Base-by-base conservation (phyloP, 495 filamentous ascomycete species). In the Lepidopterella palustris region DNA sequence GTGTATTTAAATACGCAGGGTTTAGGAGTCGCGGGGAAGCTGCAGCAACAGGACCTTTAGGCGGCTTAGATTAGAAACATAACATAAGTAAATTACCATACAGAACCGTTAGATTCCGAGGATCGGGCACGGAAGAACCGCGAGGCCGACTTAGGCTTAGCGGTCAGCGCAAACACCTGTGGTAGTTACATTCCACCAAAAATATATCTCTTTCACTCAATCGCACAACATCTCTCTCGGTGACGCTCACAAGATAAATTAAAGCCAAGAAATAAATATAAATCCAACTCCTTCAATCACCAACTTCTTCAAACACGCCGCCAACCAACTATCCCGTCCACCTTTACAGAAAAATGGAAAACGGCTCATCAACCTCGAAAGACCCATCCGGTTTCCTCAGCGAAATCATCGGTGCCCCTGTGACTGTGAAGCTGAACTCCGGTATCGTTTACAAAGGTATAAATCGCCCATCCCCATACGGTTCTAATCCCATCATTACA, bases 371-470 rank as follows among this genome's bases (percentile, higher is more conserved):
- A 23, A 87, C 91, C 68, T 85, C 87, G 35, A 90, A 86, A 69
- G 93, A 98, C 69, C 93, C 93, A 0, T 95, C 91, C 0, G 81
- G 84, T 52, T 98, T 97, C 70, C 78, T 98, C 45, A 82, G 84
- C 70, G 89, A 96, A 70, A 95, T 97, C 70, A 93, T 95, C 69
- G 90, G 92, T 24, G 86, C 87, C 28, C 83, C 87, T 18, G 95
- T 98, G 54, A 95, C 87, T 0, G 92, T 98, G 51, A 97, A 97
- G 72, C 79, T 98, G 49, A 97, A 98, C 65, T 95, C 89, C 10
- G 95, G 93, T 6, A 88, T 96, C 53, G 86, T 96, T 50, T 98
- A 95, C 78, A 92, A 91, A 82, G 93, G 93, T 92, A n/a, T n/a
- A n/a, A n/a, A n/a, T n/a, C n/a, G n/a, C n/a, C n/a, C n/a, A n/a